Conservation (phyloP, 2,329 filamentous ascomycete species). For the Rutstroemia sp. region DNA sequence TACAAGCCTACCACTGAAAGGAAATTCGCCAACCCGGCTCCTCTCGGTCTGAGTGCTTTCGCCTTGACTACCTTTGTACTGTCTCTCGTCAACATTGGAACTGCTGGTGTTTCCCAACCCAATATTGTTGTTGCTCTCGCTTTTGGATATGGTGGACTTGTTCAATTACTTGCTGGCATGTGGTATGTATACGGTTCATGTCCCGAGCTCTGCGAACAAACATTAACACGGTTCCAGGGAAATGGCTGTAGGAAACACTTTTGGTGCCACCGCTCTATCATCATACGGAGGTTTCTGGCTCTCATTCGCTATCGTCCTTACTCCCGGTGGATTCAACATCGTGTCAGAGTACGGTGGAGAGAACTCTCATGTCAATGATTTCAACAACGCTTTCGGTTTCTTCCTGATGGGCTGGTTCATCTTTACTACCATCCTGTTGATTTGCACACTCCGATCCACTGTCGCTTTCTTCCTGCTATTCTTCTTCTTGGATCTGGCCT, state of each 20-base stretch:
- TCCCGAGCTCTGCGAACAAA: neutral
- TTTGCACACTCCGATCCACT: slow-evolving; percentile 49
- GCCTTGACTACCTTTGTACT: slow-evolving; percentile 57
- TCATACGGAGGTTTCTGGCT: slow-evolving; percentile 60
- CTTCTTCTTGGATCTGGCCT: slow-evolving; percentile 50
- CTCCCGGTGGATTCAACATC: slow-evolving; percentile 50
- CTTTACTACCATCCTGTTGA: slow-evolving; percentile 50
- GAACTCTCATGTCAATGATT: slow-evolving; percentile 17
- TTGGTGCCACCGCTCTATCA: slow-evolving; percentile 54
- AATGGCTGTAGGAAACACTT: slow-evolving; percentile 57
- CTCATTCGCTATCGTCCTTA: slow-evolving; percentile 48
- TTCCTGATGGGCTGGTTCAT: slow-evolving; percentile 57
- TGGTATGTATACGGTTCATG: slow-evolving; percentile 30
- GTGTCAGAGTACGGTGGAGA: slow-evolving; percentile 29
- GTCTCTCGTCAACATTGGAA: slow-evolving; percentile 48
- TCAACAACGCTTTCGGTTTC: slow-evolving; percentile 47
- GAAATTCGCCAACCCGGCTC: slow-evolving; percentile 54
- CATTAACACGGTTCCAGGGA: slow-evolving; percentile 36
- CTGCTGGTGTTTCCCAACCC: slow-evolving; percentile 37
- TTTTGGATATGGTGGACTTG: slow-evolving; percentile 57
- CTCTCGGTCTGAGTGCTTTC: slow-evolving; percentile 52
- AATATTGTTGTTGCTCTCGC: slow-evolving; percentile 49
- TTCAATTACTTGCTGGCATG: slow-evolving; percentile 64
- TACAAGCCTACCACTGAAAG: slow-evolving; percentile 44
- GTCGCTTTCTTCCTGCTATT: slow-evolving; percentile 55